A percentile compares a stretch with the other conserved stretches of the same genome.
Evolutionary conservation across 2,329 filamentous ascomycete species (phyloP).

Genomic region (Berkeleyomyces rouxiae): DNA sequence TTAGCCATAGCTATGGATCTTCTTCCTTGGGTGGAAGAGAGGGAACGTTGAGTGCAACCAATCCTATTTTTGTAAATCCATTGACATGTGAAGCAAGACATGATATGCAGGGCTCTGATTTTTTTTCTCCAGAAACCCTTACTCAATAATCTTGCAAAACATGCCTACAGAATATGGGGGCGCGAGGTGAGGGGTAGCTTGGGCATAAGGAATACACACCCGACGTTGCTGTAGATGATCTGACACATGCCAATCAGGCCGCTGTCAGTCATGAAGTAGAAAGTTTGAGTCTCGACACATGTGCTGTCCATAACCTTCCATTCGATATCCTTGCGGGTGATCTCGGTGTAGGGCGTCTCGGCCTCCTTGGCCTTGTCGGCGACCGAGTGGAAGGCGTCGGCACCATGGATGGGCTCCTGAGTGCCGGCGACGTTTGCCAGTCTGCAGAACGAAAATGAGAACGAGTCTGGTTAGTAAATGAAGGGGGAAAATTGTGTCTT

Average conservation of each 20-base stretch:
- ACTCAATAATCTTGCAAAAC: neutral
- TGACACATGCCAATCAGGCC: constrained; percentile 68
- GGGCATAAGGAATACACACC: constrained; percentile 37
- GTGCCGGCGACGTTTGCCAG: constrained; percentile 77
- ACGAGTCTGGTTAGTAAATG: constrained; percentile 2
- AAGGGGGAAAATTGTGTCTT: neutral
- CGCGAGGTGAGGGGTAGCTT: constrained; percentile 3
- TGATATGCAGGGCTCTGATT: neutral
- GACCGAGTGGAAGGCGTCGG: constrained; percentile 72
- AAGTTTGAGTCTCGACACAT: constrained; percentile 84
- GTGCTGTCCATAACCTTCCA: constrained; percentile 74
- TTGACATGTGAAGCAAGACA: neutral
- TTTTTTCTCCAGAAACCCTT: neutral
- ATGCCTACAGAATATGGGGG: constrained; percentile 15
- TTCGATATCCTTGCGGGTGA: constrained; percentile 60
- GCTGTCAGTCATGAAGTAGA: constrained; percentile 70
- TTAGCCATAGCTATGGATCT: neutral
- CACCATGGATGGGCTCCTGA: constrained; percentile 89
- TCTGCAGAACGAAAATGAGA: constrained; percentile 23
- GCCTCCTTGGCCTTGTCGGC: constrained; percentile 61
- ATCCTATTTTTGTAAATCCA: neutral
- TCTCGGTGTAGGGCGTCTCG: constrained; percentile 61
- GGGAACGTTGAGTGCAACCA: neutral
- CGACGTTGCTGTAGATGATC: constrained; percentile 95
- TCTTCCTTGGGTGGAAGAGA: neutral